Evolutionary conservation across 1,139 yeast species (phyloP).

Genomic region (Protomyces inundatus): DNA sequence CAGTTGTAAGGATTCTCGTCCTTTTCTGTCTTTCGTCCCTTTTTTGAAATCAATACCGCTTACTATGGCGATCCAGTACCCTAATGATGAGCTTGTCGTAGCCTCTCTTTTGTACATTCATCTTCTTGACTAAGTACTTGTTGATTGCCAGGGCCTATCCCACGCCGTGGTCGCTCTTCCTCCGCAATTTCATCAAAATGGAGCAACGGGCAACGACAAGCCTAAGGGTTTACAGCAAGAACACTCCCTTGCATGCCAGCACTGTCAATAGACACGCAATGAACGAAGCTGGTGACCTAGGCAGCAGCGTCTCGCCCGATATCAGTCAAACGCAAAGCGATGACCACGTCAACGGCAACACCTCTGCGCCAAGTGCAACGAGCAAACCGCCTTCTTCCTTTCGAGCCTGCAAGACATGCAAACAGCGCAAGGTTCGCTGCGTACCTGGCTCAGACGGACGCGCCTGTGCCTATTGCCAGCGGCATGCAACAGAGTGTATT

Average conservation of each 20-base stretch:
- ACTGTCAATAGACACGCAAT: too few relatives aligned
- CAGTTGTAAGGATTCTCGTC: neutral
- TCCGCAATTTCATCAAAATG: too few relatives aligned
- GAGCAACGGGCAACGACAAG: too few relatives aligned
- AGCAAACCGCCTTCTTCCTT: conserved; percentile 1
- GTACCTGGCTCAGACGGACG: conserved; percentile 5
- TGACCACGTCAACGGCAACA: neutral
- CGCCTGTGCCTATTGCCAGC: conserved; percentile 15
- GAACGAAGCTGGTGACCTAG: neutral
- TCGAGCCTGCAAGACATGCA: conserved; percentile 17
- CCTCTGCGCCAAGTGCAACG: neutral
- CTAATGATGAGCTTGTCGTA: too few relatives aligned
- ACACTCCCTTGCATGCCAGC: too few relatives aligned
- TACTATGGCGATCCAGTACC: too few relatives aligned
- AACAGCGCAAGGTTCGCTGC: conserved; percentile 16
- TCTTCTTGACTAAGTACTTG: too few relatives aligned
- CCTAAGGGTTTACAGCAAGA: too few relatives aligned
- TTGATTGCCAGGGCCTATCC: too few relatives aligned
- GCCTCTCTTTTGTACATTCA: too few relatives aligned
- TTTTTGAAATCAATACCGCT: too few relatives aligned
- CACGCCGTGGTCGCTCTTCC: too few relatives aligned
- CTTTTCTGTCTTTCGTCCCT: neutral
- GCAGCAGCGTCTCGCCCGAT: neutral
- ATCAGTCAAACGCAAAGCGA: neutral
- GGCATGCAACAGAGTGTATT: conserved; percentile 6